Evolutionary conservation across 805 yeast species (phyloP), one percentile per base, ranked within the genome.

Genomic region (Myxozyma nipponensis): DNA sequence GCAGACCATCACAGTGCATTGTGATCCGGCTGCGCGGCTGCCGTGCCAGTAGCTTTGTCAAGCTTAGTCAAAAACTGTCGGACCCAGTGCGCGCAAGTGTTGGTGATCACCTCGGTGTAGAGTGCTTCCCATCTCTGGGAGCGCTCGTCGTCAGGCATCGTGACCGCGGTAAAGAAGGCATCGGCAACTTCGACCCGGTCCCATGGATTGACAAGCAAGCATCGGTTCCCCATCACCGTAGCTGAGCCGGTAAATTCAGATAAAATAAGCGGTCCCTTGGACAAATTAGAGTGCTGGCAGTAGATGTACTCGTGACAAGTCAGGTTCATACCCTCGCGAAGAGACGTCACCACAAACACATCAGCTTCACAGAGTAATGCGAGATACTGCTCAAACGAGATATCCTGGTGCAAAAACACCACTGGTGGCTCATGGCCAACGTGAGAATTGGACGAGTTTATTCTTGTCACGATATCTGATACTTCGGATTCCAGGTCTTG

Each of bases 161-260:
- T 79, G 37, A 93, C 68, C n/a, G 86, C 87, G 6, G 61, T 49
- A 54, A 78, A 73, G 48, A 87, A 83, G 6, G 78, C 73, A n/a
- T 77, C 73, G 0, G 93, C 73, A 52, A 89, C 79, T 52, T 77
- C 77, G 40, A 74, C 76, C 25, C 77, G 73, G 67, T 89, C 91
- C 95, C 97, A 93, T 1, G 98, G 98, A 62, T 93, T 93, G 34
- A 91, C 82, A 34, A 88, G 67, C 2, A 95, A 83, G 10, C 72
- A 61, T 10, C 95, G 90, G 23, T 78, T 69, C 13, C 74, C 74
- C 48, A 93, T 72, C 4, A 91, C 79, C 3, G 84, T 76, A 0
- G 98, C 95, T 9, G 96, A 86, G 1, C 98, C 98, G 1, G 96
- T 89, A 62, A 93, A 93, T 67, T 93, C 98, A 35, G 95, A 86